These are phyloP conservation scores for Rauvolfia tetraphylla DNA, from an alignment of 257 asterid species.

Conservation along the genomic window DNA sequence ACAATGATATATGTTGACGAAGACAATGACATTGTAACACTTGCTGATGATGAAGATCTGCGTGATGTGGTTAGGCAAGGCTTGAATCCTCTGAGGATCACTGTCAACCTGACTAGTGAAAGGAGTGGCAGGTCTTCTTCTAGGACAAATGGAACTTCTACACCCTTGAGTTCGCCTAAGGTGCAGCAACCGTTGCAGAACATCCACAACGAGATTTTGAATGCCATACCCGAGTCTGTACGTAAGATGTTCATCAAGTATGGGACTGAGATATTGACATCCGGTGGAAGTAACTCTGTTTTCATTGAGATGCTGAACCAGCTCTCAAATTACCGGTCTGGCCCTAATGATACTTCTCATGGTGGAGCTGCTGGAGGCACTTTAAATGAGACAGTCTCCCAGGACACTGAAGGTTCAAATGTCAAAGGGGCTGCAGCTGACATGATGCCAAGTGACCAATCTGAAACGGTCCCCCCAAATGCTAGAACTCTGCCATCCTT, in stretches of 20 bases:
- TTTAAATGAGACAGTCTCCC: conserved; percentile 15
- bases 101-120: conserved; percentile 37
- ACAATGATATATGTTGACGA: conserved; percentile 73
- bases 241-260: conserved; percentile 40
- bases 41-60: conserved; percentile 82
- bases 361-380: conserved; percentile 34
- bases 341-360: conserved; percentile 13
- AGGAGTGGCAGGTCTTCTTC: conserved; percentile 22
- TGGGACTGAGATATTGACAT: conserved; percentile 36
- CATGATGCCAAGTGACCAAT: conserved; percentile 6
- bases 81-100: conserved; percentile 69
- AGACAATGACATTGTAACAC: conserved; percentile 65
- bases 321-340: conserved; percentile 33
- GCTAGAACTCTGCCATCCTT: conserved; percentile 3
- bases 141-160: conserved; percentile 40
- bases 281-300: conserved; percentile 41
- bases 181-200: conserved; percentile 27
- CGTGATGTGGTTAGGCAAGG: conserved; percentile 61
- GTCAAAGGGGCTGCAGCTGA: conserved; percentile 16
- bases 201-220: conserved; percentile 33
- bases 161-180: conserved; percentile 39
- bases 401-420: conserved; percentile 18
- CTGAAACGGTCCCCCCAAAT: conserved; percentile 17
- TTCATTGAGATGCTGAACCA: conserved; percentile 46
- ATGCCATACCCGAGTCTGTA: conserved; percentile 54